Conservation (phyloP, 805 yeast genomes). For the Candida odintsovae region DNA sequence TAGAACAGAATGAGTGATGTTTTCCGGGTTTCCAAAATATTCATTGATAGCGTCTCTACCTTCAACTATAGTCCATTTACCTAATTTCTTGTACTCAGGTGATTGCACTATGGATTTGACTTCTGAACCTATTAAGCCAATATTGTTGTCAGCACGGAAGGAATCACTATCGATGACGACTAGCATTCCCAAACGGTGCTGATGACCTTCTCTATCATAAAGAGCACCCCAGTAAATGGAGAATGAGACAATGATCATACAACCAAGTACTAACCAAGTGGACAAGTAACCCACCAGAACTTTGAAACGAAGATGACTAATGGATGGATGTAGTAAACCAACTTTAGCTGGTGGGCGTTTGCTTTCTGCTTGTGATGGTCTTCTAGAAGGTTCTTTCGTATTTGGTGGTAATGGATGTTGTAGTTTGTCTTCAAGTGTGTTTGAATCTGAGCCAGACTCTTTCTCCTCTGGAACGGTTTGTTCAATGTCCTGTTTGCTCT, state of each 20-base stretch:
- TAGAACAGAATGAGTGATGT: constrained; percentile 32
- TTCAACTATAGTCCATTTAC: constrained; percentile 33
- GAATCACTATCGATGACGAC: constrained; percentile 30
- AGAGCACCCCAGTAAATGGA: constrained; percentile 35
- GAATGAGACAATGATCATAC: constrained; percentile 29
- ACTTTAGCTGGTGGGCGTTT: constrained; percentile 10
- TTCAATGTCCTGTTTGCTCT: not conserved
- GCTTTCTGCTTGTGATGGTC: not conserved
- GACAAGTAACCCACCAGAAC: constrained; percentile 8
- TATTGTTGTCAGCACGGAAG: constrained; percentile 11
- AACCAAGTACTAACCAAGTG: constrained; percentile 26
- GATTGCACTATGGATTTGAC: constrained; percentile 35
- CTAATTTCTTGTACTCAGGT: constrained; percentile 47
- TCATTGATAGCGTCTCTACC: constrained; percentile 21
- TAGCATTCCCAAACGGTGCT: constrained; percentile 23
- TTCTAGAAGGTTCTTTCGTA: not conserved
- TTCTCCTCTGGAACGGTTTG: not conserved
- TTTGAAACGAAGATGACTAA: constrained; percentile 10
- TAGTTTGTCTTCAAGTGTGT: not conserved
- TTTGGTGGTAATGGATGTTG: not conserved
- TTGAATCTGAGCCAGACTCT: not conserved
- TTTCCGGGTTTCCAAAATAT: constrained; percentile 13
- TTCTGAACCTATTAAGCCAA: constrained; percentile 25
- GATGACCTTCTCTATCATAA: constrained; percentile 23
- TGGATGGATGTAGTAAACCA: constrained; percentile 9